Evolutionary conservation across 225 moss, liverwort and hornwort genomes (phyloP).

Genomic region (Rhytidiadelphus loreus): DNA sequence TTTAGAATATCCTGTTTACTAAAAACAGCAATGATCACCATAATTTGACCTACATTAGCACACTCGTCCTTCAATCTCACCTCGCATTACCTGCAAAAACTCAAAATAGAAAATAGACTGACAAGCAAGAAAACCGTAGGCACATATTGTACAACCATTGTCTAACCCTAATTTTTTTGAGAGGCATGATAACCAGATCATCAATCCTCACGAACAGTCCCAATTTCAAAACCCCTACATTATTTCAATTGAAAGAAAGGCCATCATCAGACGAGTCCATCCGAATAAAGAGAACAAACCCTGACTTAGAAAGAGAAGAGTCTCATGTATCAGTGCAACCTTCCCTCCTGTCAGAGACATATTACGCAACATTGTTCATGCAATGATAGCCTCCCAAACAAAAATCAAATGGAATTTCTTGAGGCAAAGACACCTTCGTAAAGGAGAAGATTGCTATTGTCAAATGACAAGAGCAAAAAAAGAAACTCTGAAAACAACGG

Average conservation of each 20-base stretch:
- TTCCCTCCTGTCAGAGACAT: neutral
- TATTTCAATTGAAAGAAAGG: neutral
- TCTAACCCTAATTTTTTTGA: neutral
- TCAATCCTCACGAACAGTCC: neutral
- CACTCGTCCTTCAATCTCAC: neutral
- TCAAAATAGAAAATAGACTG: neutral
- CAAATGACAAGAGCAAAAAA: neutral
- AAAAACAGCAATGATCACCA: neutral
- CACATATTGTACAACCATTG: neutral
- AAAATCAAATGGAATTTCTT: neutral
- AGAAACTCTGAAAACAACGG: neutral
- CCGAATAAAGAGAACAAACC: neutral
- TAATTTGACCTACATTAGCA: neutral
- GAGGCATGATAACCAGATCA: neutral
- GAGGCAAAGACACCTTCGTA: neutral
- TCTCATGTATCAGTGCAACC: neutral
- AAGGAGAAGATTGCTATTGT: neutral
- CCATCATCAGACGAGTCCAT: neutral
- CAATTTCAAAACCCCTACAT: neutral
- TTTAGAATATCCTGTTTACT: neutral
- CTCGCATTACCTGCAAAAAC: neutral
- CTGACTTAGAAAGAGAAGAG: neutral
- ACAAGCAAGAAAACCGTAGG: neutral
- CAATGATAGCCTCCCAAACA: neutral
- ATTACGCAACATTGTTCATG: neutral